A percentile compares a stretch with the other conserved stretches of the same genome.
These are phyloP conservation scores for Nematocida homosporus DNA, from an alignment of 371 early-diverging fungal genomes.

Conservation along the genomic window DNA sequence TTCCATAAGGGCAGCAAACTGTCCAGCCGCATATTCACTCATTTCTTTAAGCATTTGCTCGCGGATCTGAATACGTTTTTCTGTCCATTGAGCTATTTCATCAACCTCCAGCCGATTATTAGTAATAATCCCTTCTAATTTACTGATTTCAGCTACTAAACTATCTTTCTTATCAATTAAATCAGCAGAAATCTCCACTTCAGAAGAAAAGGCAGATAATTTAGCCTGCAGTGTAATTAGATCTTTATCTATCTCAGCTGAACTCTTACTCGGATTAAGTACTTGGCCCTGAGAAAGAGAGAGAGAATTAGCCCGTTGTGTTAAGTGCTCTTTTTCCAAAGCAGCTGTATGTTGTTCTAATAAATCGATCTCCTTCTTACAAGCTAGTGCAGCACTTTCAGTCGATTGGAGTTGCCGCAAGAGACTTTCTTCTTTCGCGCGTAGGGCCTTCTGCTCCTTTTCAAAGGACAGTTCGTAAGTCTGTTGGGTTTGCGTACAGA, in stretches of 20 bases:
- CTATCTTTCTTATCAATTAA: background rate
- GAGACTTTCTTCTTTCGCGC: background rate
- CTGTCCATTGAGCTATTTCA: constrained; percentile 35
- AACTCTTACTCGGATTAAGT: background rate
- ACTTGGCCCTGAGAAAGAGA: background rate
- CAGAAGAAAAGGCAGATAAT: background rate
- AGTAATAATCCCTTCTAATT: background rate
- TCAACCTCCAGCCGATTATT: constrained; percentile 23
- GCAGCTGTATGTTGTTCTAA: background rate
- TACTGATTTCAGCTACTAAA: background rate
- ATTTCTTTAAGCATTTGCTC: constrained; percentile 61
- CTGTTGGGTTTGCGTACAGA: background rate
- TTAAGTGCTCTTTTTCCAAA: background rate
- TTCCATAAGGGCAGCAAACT: constrained; percentile 58
- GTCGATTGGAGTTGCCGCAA: background rate
- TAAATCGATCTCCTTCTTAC: constrained; percentile 7
- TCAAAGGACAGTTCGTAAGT: no score
- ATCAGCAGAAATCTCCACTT: background rate
- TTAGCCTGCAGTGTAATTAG: constrained; percentile 3
- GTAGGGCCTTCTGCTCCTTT: constrained; percentile 1
- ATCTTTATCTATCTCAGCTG: constrained; percentile 22
- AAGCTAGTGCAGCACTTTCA: background rate
- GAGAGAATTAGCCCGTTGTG: constrained; percentile 3
- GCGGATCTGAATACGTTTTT: constrained; percentile 58
- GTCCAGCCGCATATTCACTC: constrained; percentile 37